Conservation (phyloP, 2,329 filamentous ascomycete genomes). For the Pseudogymnoascus sp. region DNA sequence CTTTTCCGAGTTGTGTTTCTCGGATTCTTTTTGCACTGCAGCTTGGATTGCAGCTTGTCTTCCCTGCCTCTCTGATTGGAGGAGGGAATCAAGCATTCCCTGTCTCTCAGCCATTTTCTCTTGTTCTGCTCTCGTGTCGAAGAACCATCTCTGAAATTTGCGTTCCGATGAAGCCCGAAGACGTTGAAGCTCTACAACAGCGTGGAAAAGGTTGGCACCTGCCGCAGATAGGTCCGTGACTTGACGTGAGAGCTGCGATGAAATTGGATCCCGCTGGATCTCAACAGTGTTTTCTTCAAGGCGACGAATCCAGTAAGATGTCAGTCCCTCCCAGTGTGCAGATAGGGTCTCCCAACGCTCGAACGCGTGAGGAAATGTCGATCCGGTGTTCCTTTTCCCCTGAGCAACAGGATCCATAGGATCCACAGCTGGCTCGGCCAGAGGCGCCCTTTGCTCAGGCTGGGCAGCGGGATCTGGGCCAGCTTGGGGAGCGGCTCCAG, state of each 20-base stretch:
- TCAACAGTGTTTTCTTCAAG: conserved; percentile 87
- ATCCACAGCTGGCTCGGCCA: not conserved
- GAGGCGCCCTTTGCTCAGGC: conserved; percentile 4
- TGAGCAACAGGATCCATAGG: not conserved
- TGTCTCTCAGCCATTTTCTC: conserved; percentile 79
- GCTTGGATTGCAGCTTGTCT: conserved; percentile 61
- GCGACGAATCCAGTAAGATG: conserved; percentile 92
- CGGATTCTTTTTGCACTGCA: conserved; percentile 59
- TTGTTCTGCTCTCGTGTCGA: conserved; percentile 82
- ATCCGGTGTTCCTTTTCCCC: conserved; percentile 19
- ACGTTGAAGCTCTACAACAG: conserved; percentile 90
- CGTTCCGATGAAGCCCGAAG: conserved; percentile 90
- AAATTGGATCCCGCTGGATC: conserved; percentile 72
- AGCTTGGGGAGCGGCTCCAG: not conserved
- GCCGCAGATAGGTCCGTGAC: conserved; percentile 96
- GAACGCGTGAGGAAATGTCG: conserved; percentile 83
- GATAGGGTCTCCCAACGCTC: conserved; percentile 96
- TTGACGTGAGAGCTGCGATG: conserved; percentile 82
- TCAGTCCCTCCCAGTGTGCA: conserved; percentile 95
- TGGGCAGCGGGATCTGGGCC: not conserved
- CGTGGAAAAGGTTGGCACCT: conserved; percentile 94
- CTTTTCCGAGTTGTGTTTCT: conserved; percentile 65
- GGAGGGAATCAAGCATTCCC: conserved; percentile 66
- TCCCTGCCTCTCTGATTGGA: conserved; percentile 68
- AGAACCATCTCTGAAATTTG: conserved; percentile 98